Conservation (phyloP, 768 basidiomycete genomes). For the Thelephora aurantiotincta region DNA sequence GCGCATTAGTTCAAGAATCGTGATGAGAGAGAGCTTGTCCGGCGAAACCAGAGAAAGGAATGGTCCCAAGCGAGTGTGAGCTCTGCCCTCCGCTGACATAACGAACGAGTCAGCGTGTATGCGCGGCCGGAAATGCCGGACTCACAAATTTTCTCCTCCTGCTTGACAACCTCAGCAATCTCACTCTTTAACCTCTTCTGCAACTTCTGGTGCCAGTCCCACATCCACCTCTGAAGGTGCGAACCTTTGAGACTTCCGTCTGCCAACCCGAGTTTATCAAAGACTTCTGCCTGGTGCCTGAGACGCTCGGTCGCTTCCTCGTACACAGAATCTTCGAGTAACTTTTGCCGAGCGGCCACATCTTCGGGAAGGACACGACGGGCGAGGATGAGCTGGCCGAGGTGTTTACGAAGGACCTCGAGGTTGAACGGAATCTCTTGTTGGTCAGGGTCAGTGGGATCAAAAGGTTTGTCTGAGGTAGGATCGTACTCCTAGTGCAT, state of each 20-base stretch:
- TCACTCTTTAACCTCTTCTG: slow-evolving; percentile 33
- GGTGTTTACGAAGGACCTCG: slow-evolving; percentile 51
- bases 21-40: slow-evolving; percentile 74
- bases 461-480: slow-evolving; percentile 3
- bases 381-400: slow-evolving; percentile 47
- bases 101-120: neutral
- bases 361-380: slow-evolving; percentile 54
- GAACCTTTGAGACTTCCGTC: slow-evolving; percentile 28
- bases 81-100: slow-evolving; percentile 5
- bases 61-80: slow-evolving; percentile 30
- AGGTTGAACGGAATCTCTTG: slow-evolving; percentile 63
- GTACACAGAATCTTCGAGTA: slow-evolving; percentile 77
- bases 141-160: slow-evolving; percentile 20
- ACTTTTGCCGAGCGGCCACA: slow-evolving; percentile 57
- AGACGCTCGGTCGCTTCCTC: slow-evolving; percentile 67
- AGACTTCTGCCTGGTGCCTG: slow-evolving; percentile 42
- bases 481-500: slow-evolving; percentile 5
- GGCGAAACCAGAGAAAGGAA: slow-evolving; percentile 66
- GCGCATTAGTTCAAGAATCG: slow-evolving; percentile 82
- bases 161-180: slow-evolving; percentile 27
- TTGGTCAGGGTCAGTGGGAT: slow-evolving; percentile 10
- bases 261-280: slow-evolving; percentile 44
- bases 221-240: slow-evolving; percentile 69
- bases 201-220: slow-evolving; percentile 69
- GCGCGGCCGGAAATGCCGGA: neutral